phyloP scores from a whole-genome alignment of 768 basidiomycete genomes.

The Boletus subparvulus region DNA sequence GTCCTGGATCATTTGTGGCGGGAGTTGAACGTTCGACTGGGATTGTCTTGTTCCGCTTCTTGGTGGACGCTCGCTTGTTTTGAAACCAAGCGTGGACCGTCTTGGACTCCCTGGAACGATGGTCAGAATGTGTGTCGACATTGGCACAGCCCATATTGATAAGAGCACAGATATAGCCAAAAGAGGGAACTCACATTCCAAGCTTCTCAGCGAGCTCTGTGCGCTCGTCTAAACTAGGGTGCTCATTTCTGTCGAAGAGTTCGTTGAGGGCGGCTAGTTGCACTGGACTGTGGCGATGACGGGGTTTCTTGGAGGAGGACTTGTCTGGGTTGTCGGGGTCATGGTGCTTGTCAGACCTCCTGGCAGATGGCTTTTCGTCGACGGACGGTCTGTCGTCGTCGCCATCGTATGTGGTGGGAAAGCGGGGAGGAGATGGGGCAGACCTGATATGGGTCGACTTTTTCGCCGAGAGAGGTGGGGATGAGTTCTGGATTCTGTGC shows the following conservation, averaged over 20 bases:
- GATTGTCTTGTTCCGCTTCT: constrained; percentile 59
- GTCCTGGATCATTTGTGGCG: constrained; percentile 25
- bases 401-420: constrained; percentile 12
- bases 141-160: constrained; percentile 14
- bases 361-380: constrained; percentile 29
- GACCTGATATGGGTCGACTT: constrained; percentile 10
- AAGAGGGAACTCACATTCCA: constrained; percentile 61
- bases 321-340: constrained; percentile 28
- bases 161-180: constrained; percentile 24
- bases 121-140: constrained; percentile 11
- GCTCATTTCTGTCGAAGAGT: constrained; percentile 74
- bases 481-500: constrained; percentile 18
- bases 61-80: constrained; percentile 80
- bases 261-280: constrained; percentile 78
- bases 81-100: constrained; percentile 87
- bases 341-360: constrained; percentile 20
- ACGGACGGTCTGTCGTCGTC: constrained; percentile 21
- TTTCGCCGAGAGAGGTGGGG: constrained; percentile 16
- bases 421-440: constrained; percentile 9
- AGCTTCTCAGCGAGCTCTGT: constrained; percentile 67
- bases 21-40: constrained; percentile 32
- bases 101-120: constrained; percentile 67
- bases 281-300: constrained; percentile 70
- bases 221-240: constrained; percentile 69
- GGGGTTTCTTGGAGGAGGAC: constrained; percentile 59